A percentile compares a stretch with the other conserved stretches of the same genome.
Conservation (phyloP, 176 grass and related monocot genomes). For the Tuctoria greenei region DNA sequence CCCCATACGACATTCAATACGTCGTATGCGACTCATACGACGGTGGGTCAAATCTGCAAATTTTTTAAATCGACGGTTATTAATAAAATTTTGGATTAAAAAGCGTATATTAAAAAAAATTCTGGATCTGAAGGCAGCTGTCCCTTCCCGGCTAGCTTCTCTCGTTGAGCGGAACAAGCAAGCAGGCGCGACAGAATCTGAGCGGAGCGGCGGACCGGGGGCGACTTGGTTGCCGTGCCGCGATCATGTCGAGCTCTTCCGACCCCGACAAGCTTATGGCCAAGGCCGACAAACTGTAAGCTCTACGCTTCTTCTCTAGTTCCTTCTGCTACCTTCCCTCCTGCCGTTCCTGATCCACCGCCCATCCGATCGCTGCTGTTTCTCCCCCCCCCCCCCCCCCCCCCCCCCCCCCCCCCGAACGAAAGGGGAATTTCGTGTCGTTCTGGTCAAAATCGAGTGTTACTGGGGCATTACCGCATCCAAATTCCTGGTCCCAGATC, state of each 20-base stretch:
- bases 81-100: no score
- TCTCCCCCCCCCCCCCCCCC: no score
- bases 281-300: slow-evolving; percentile 92
- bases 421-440: not conserved
- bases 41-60: no score
- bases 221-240: not conserved
- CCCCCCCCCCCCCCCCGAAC: no score
- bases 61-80: no score
- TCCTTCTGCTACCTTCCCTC: not conserved
- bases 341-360: not conserved
- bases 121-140: not conserved
- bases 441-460: not conserved
- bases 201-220: not conserved
- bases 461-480: not conserved
- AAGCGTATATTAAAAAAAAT: no score
- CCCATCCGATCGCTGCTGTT: not conserved
- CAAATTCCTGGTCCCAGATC: slow-evolving; percentile 13
- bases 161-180: not conserved
- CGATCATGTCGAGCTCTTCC: slow-evolving; percentile 66
- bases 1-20: no score
- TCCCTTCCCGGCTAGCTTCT: not conserved
- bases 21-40: no score
- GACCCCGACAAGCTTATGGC: slow-evolving; percentile 86
- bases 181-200: not conserved
- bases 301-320: not conserved